Percentiles rank a stretch among this genome's conserved stretches.
Evolutionary conservation across 768 basidiomycete genomes (phyloP).

Genomic region (Naganishia onofrii): DNA sequence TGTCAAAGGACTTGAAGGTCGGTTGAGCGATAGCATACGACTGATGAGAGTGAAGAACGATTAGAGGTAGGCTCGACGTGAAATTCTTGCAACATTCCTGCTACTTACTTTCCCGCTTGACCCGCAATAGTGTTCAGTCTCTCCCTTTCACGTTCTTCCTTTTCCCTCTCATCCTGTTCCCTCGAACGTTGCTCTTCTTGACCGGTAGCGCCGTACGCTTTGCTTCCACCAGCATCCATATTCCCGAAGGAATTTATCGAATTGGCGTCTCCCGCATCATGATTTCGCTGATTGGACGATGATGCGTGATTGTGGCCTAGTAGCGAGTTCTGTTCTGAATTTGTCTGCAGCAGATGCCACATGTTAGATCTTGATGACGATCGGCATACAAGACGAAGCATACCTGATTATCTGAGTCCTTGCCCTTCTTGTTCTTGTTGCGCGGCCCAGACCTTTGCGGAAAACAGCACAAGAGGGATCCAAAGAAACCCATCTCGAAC

Average conservation of each 20-base stretch:
- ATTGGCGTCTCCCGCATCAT: constrained; percentile 4
- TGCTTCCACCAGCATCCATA: neutral
- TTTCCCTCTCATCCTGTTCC: constrained; percentile 18
- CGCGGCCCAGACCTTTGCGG: constrained; percentile 5
- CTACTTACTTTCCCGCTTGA: constrained; percentile 22
- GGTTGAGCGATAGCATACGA: constrained; percentile 11
- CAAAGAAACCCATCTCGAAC: constrained; percentile 6
- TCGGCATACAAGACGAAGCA: neutral
- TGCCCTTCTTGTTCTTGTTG: constrained; percentile 23
- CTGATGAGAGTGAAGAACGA: neutral
- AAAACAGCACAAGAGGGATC: constrained; percentile 22
- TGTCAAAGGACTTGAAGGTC: neutral
- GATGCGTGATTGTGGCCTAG: constrained; percentile 6
- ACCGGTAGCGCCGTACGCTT: constrained; percentile 16
- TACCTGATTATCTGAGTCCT: constrained; percentile 18
- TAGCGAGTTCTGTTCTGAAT: constrained; percentile 12
- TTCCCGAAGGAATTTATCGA: constrained; percentile 22
- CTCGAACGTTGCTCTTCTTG: neutral
- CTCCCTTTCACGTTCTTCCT: constrained; percentile 17
- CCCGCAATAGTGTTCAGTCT: constrained; percentile 20
- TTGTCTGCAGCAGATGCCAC: neutral
- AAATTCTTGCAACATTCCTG: neutral
- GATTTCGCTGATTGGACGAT: constrained; percentile 10
- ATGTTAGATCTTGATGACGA: too few species aligned
- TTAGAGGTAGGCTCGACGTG: neutral